phyloP scores from a whole-genome alignment of 2,329 filamentous ascomycete species.

The Fusarium robinianum region DNA sequence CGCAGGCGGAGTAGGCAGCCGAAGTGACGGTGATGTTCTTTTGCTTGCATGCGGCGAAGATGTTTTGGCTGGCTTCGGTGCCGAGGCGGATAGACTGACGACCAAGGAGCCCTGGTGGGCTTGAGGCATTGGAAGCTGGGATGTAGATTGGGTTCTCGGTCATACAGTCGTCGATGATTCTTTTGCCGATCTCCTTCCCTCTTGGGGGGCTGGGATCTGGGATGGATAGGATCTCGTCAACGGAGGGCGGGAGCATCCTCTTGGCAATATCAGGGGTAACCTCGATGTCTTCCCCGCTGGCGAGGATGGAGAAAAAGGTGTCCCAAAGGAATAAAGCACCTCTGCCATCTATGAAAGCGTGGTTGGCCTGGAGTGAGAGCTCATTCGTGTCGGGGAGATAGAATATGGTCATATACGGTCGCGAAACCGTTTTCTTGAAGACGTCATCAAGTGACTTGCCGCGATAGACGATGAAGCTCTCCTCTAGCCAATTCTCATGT shows the following conservation, averaged over 20 bases:
- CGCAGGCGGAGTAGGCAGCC: background rate
- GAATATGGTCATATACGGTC: background rate
- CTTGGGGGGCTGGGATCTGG: background rate
- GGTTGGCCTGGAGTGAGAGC: background rate
- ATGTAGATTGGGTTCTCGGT: conserved; percentile 1
- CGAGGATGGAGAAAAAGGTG: background rate
- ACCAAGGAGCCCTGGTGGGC: background rate
- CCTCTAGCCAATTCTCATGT: background rate
- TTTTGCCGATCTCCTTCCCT: background rate
- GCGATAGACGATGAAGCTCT: background rate
- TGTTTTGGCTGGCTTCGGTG: background rate
- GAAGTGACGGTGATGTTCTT: conserved; percentile 1
- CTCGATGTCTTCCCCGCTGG: background rate
- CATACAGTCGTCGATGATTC: background rate
- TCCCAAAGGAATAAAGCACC: conserved; percentile 1
- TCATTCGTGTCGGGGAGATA: background rate
- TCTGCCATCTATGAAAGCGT: background rate
- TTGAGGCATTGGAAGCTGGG: background rate
- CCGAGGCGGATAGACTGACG: background rate
- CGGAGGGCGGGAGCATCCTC: background rate
- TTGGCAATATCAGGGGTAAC: background rate
- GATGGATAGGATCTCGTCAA: background rate
- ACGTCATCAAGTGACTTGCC: background rate
- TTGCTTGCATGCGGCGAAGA: background rate
- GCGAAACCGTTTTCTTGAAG: background rate